phyloP scores from a whole-genome alignment of 192 early-diverging fungal species.

The Ambispora gerdemannii region DNA sequence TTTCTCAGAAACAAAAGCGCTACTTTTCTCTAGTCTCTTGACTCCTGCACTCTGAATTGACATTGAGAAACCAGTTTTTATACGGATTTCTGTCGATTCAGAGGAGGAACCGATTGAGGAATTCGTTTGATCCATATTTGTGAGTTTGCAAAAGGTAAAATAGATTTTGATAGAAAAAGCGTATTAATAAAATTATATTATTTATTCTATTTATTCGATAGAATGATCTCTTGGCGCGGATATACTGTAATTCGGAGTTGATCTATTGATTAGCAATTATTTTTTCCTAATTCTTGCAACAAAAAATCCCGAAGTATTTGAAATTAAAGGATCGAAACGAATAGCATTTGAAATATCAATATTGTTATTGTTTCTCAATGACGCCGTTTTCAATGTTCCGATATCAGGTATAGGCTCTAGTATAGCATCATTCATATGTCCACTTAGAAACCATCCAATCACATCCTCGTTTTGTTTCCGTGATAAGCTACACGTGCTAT shows the following conservation, averaged over 20 bases:
- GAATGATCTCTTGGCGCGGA: no score
- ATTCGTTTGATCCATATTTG: no score
- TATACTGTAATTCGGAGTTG: no score
- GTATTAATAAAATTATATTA: no score
- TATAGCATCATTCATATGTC: slow-evolving; percentile 39
- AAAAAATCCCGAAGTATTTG: slow-evolving; percentile 76
- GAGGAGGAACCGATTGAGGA: no score
- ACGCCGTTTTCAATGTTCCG: slow-evolving; percentile 36
- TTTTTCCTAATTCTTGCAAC: slow-evolving; percentile 72
- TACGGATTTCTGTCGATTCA: no score
- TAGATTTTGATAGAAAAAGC: no score
- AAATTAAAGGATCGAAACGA: slow-evolving; percentile 65
- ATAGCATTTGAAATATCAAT: slow-evolving; percentile 32
- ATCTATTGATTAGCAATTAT: no score
- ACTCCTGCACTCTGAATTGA: background rate
- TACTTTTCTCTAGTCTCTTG: background rate
- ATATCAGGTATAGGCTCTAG: slow-evolving; percentile 55
- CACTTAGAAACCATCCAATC: slow-evolving; percentile 72
- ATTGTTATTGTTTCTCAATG: slow-evolving; percentile 5
- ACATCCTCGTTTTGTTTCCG: slow-evolving; percentile 83
- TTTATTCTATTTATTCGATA: no score
- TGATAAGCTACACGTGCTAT: slow-evolving; percentile 81
- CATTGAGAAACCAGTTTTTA: slow-evolving; percentile 23
- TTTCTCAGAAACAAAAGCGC: background rate
- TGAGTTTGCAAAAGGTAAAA: no score